Evolutionary conservation across 768 basidiomycete species (phyloP), one percentile per base, ranked within the genome.

Genomic region (Amylocystis lapponica): DNA sequence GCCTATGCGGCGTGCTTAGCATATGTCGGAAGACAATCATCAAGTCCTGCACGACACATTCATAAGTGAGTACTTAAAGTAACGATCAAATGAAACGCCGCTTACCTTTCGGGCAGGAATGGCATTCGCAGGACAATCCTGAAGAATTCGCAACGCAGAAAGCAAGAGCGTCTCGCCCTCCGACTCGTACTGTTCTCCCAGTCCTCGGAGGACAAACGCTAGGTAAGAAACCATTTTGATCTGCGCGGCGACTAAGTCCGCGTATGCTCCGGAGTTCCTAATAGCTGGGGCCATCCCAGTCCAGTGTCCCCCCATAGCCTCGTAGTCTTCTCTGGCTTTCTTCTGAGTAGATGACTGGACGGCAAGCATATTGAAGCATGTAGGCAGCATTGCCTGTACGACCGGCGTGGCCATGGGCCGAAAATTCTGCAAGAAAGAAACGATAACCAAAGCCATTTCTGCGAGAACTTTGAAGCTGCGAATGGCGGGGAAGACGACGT

Each of bases 191-290:
- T 83, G 78, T 29, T 75, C 72, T n/a, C 65, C 64, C 35, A 72
- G 66, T 56, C 81, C 70, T 39, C 94, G 78, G 52, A 94, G 79
- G 17, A 94, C 80, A 67, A 91, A 96, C 1, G 92, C 89, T 30
- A 97, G 70, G 58, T 89, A 94, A 2, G 92, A 94, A 54, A 97
- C 76, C 62, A 92, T 85, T 91, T 94, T 97, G 60, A 94, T 86
- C 61, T 98, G 94, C 1, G 88, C 84, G 40, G 78, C 79, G 49
- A 92, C 78, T 44, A 94, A 81, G 58, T 96, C 94, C 12, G 75
- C 71, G 61, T 92, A 97, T 10, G 84, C 71, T 27, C 71, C 64
- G 11, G 76, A 57, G 58, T 95, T 94, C 56, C 73, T 75, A 38
- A 96, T 82, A 5, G 72, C 75, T 1, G 78, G 75, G 1, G 92